Evolutionary conservation across 2,329 filamentous ascomycete genomes (phyloP), one percentile per base, ranked within the genome.

Genomic region (Cladophialophora carrionii): DNA sequence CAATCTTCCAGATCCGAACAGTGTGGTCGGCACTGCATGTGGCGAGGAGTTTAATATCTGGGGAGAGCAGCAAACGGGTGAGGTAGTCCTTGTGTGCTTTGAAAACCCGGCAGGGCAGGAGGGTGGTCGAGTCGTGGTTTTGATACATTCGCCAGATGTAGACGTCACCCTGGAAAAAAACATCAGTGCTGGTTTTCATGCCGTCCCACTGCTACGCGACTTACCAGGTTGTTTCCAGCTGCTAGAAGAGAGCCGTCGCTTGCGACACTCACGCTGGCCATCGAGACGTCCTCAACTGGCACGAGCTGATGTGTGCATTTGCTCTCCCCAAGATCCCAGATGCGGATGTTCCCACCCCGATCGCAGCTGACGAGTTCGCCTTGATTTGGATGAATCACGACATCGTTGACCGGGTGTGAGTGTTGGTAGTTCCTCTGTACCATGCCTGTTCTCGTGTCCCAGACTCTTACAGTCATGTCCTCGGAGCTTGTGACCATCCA

Each of bases 401-500:
- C 95, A 77, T 99, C 95, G 74, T 97, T 99, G 59, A 94, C 95
- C 0, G 95, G 88, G 37, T 88, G 89, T 60, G 90, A 90, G 76
- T 99, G 95, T 71, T 86, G 89, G 77, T 99, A 99, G 78, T 94
- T 96, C 61, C 95, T 87, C 79, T 99, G 95, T 61, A 98, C 87
- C 64, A 85, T 88, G 53, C 91, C 94, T 12, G 85, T 90, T 54
- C 93, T 84, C 4, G 92, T 96, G 76, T 97, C 94, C 93, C 93
- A 97, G 69, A 97, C 96, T 83, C 96, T 96, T 74, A 97, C 93
- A 0, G 92, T 96, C 73, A 93, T 91, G 75, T 99, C 95, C 78
- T 99, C 95, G 54, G 91, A 96, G 77, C 90, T 96, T 9, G 95
- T 99, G 20, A 98, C 95, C 91, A 99, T 97, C 95, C 95, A 99